Evolutionary conservation across 1,139 yeast species (phyloP).

Genomic region (Scheffersomyces lignicola): DNA sequence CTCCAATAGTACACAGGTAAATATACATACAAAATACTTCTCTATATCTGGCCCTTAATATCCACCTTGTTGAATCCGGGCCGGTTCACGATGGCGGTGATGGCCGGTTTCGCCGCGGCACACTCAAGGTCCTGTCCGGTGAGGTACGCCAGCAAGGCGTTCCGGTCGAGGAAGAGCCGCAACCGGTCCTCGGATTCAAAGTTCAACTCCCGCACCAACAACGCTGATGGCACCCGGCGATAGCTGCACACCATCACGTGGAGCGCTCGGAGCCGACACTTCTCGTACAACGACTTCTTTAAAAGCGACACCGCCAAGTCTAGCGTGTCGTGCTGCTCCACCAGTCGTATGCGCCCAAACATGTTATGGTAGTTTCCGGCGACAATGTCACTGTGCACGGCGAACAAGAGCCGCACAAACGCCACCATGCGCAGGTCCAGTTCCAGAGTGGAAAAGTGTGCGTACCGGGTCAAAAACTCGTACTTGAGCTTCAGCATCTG

Average conservation of each 20-base stretch:
- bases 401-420: constrained; percentile 25
- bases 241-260: constrained; percentile 60
- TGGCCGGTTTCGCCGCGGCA: constrained; percentile 44
- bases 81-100: constrained; percentile 42
- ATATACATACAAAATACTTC: constrained; percentile 1
- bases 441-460: constrained; percentile 19
- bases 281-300: constrained; percentile 43
- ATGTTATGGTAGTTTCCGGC: constrained; percentile 54
- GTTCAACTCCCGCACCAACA: constrained; percentile 48
- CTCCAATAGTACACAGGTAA: neutral
- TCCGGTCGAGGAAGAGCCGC: constrained; percentile 38
- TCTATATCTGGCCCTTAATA: constrained; percentile 81
- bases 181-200: constrained; percentile 29
- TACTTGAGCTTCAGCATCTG: constrained; percentile 44
- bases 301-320: constrained; percentile 29
- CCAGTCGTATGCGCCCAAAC: constrained; percentile 40
- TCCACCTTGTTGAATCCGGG: constrained; percentile 67
- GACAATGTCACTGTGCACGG: constrained; percentile 21
- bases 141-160: constrained; percentile 40
- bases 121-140: constrained; percentile 40
- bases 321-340: constrained; percentile 16
- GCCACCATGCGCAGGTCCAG: constrained; percentile 19
- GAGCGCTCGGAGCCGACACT: constrained; percentile 64
- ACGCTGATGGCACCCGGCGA: constrained; percentile 50
- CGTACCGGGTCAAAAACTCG: constrained; percentile 12